Base-by-base conservation (phyloP, 2,329 filamentous ascomycete genomes). In the Botryotinia convoluta region DNA sequence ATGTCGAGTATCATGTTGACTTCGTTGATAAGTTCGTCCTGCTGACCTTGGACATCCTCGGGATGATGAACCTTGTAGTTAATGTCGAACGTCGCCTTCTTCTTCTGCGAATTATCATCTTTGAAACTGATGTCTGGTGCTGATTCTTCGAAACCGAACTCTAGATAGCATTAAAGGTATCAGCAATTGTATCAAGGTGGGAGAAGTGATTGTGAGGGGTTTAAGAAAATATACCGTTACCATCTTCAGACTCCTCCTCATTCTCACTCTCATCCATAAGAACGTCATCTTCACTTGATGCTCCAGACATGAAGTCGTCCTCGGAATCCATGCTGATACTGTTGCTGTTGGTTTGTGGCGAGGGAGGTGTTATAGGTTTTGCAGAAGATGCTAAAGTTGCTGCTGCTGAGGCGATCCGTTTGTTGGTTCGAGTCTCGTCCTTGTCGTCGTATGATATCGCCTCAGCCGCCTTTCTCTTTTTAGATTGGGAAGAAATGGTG, bases 261-360 rank as follows among this genome's bases (percentile, higher is more conserved):
- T 94, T 93, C 72, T 93, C 94, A 78, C 92, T 94, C 74, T 92
- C 90, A 79, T 94, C 92, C 76, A 92, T 88, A 82, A 92, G 87
- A 74, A 93, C 88, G 74, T 89, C 88, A 76, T 93, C 91, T 72
- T 91, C 91, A 80, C 92, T 97, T 60, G 93, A 95, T 78, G 91
- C 87, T 80, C 91, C 90, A 79, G 93, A 97, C 88, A 96, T 92
- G 83, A 95, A 95, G 74, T 98, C 95, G 80, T 98, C 94, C 79
- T 98, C 95, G 14, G 95, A 98, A 84, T 97, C 94, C 95, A 98
- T 98, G 76, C 86, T 86, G 35, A 98, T 98, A 76, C 86, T 86
- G 35, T 81, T 84, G 37, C 86, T 86, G 35, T 68, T 69, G 67
- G 88, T 90, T 74, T 87, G 82, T 42, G 88, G 87, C 8, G 88